A percentile compares a stretch with the other conserved stretches of the same genome.
Evolutionary conservation across 345 rosid genomes (phyloP).

Genomic region (Eucalyptus virginea): DNA sequence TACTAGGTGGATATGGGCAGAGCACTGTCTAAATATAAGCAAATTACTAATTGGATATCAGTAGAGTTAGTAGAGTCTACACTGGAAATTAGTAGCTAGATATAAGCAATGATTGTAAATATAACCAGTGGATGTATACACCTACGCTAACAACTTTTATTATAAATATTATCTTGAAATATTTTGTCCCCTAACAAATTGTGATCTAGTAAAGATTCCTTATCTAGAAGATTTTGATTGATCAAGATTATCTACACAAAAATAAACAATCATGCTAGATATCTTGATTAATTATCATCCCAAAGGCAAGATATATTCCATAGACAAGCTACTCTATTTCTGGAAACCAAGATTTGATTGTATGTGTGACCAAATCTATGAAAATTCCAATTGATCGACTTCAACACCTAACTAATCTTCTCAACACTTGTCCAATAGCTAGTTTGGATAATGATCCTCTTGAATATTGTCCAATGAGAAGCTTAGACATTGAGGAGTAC

Average conservation of each 20-base stretch:
- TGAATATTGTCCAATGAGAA: background rate
- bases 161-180: background rate
- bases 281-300: background rate
- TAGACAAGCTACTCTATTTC: background rate
- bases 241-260: background rate
- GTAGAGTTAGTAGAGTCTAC: too few species aligned
- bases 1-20: background rate
- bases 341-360: background rate
- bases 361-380: background rate
- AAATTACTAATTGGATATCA: background rate
- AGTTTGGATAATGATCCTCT: background rate
- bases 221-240: background rate
- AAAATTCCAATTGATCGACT: background rate
- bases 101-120: background rate
- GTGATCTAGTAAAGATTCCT: background rate
- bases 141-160: background rate
- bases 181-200: background rate
- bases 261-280: background rate
- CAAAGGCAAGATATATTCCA: background rate
- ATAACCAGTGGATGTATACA: too few species aligned
- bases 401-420: background rate
- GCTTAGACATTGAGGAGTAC: background rate
- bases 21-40: background rate
- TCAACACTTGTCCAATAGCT: background rate
- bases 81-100: background rate